Conservation (phyloP, 116 monocot species). For the Trichopus zeylanicus region DNA sequence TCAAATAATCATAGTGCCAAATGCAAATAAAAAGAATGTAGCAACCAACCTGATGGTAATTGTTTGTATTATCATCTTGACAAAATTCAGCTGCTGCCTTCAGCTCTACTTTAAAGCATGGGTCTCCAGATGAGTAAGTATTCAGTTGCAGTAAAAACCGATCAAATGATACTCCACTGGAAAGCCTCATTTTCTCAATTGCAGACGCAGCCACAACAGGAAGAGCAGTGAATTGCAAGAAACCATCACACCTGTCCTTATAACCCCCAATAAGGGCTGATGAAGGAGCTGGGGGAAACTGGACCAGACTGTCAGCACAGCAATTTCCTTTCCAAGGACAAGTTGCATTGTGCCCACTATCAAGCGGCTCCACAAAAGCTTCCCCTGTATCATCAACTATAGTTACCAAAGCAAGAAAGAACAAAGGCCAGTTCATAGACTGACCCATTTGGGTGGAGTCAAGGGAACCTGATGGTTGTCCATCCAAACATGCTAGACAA, state of each 20-base stretch:
- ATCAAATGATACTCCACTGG: conserved; percentile 64
- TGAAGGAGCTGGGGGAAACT: conserved; percentile 69
- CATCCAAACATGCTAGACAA: no score
- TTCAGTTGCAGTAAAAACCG: conserved; percentile 50
- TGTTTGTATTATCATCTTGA: conserved; percentile 35
- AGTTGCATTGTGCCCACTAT: conserved; percentile 42
- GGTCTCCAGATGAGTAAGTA: conserved; percentile 43
- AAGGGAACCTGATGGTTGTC: no score
- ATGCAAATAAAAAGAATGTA: background rate
- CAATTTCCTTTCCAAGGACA: conserved; percentile 93
- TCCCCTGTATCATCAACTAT: conserved; percentile 46
- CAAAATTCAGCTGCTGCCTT: conserved; percentile 28
- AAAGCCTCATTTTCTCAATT: conserved; percentile 59
- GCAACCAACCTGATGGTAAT: conserved; percentile 46
- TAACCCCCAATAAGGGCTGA: conserved; percentile 80
- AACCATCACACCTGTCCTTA: conserved; percentile 86
- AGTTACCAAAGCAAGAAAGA: no score
- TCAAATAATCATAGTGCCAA: conserved; percentile 5
- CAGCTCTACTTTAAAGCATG: conserved; percentile 44
- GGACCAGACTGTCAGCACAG: conserved; percentile 93
- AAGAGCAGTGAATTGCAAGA: conserved; percentile 65
- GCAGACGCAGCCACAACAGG: conserved; percentile 72
- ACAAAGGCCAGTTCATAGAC: no score
- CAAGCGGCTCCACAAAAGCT: conserved; percentile 55
- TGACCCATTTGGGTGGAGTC: no score